Base-by-base conservation (phyloP, 2,329 filamentous ascomycete species). In the Cryphonectria parasitica region DNA sequence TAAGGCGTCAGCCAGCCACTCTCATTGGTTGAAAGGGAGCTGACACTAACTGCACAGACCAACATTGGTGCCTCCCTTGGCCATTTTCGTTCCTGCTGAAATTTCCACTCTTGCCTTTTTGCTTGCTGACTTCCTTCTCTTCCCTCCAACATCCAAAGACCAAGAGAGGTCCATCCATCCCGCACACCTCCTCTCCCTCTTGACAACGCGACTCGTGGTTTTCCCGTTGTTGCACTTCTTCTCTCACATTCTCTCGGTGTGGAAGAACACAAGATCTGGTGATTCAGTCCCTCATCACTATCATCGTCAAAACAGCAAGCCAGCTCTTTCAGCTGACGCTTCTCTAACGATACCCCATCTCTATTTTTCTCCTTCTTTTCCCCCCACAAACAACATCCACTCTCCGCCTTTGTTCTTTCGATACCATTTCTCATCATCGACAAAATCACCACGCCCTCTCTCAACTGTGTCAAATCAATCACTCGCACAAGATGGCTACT, bases 401-500 rank as follows among this genome's bases (percentile, higher is more conserved):
- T 2, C 36, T 11, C 36, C 54, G 25, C 28, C 54, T 58, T n/a
- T n/a, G 19, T 49, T n/a, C 45, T 49, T 22, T n/a, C n/a, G 22
- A 19, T 5, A n/a, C 13, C 15, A 6, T 25, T 41, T 36, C 31
- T 62, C 31, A 13, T 61, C 58, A 28, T 61, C 58, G 10, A 39
- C 31, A 25, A 43, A 13, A 25, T 39, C 28, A 36, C 7, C 25
- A 45, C 19, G 28, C 52, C n/a, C 62, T 13, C 25, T 6, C 25
- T 36, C 15, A 64, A 39, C 41, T 31, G 1, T 17, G 11, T 52
- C 68, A 43, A 22, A 66, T 69, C 67, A 36, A 54, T 62, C 70
- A 70, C 45, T 75, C 73, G 75, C 79, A 74, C 75, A 76, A 72
- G 56, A 90, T 90, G 88, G 88, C 88, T 69, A 89, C 88, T 74